A percentile compares a stretch with the other conserved stretches of the same genome.
Conservation (phyloP, 495 filamentous ascomycete genomes). For the Penicillium mononematosum region DNA sequence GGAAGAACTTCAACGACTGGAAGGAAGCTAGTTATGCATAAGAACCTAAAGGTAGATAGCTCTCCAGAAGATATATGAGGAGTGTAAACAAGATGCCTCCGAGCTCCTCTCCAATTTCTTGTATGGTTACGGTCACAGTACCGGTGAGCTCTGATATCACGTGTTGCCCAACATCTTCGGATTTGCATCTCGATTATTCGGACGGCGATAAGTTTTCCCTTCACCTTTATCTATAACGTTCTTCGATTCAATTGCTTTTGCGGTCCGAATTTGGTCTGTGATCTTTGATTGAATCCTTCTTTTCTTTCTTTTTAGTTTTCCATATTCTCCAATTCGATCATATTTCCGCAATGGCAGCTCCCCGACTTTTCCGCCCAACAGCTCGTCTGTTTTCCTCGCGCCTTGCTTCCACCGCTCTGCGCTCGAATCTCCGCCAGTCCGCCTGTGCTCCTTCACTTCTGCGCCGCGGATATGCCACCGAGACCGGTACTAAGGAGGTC, state of each 20-base stretch:
- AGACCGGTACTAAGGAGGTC: conserved; percentile 78
- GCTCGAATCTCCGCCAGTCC: conserved; percentile 51
- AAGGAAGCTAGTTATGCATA: background rate
- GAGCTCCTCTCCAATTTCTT: conserved; percentile 6
- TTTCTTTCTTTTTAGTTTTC: conserved; percentile 17
- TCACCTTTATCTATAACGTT: conserved; percentile 13
- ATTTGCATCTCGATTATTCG: conserved; percentile 32
- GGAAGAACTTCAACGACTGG: background rate
- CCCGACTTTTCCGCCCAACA: conserved; percentile 79
- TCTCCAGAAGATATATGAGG: background rate
- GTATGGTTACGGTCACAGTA: conserved; percentile 25
- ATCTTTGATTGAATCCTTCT: conserved; percentile 32
- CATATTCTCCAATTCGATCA: conserved; percentile 14
- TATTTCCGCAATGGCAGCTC: conserved; percentile 56
- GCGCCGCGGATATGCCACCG: conserved; percentile 51
- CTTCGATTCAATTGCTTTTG: conserved; percentile 26
- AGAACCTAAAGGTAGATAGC: background rate
- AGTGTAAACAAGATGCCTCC: background rate
- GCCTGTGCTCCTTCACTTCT: conserved; percentile 47
- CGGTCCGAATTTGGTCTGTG: conserved; percentile 26
- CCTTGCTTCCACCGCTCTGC: conserved; percentile 50
- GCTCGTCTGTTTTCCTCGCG: conserved; percentile 70
- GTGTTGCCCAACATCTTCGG: conserved; percentile 45
- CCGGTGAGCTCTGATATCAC: conserved; percentile 42
- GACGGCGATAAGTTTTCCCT: conserved; percentile 15